Base-by-base conservation (phyloP, 2,329 filamentous ascomycete species). In the Paraconiothyrium brasiliense region DNA sequence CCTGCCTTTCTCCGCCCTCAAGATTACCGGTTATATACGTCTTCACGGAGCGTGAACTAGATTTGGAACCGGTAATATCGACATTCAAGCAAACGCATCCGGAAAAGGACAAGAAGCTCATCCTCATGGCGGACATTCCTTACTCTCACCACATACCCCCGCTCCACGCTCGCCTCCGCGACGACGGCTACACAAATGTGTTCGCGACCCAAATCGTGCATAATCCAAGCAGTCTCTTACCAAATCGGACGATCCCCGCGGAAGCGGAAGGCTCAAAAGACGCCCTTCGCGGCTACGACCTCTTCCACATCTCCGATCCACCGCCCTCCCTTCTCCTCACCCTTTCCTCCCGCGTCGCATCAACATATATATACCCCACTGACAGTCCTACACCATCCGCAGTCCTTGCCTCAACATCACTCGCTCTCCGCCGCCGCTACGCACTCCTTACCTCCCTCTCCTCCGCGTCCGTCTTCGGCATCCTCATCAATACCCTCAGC, bases 401-500 rank as follows among this genome's bases (percentile, higher is more conserved):
- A 75, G 63, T 86, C 70, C 74, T 85, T 68, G 76, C 84, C 61
- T 80, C 84, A 4, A 86, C 86, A 11, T 69, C 86, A n/a, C 79
- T 83, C 9, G 80, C 85, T 27, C 87, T 99, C 16, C 90, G 92
- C 30, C 90, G 95, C 2, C 92, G 95, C 41, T 99, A 98, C 78
- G 95, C 91, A 0, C 89, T 95, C 60, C 85, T 97, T 11, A 90
- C 94, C 1, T 89, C 88, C 0, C 88, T 98, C 32, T 88, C 90
- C 20, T 92, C 93, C 0, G 91, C 90, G 0, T 89, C 93, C 22
- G 89, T 97, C 54, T 93, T 97, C 69, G 95, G 95, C 8, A 97
- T 99, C 63, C 84, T 99, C 1, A 93, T 99, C 79, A 98, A 98
- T 79, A 99, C 95, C 0, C 87, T 99, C 4, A 94, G 91, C 24